These are phyloP conservation scores for Henckelia pumila DNA, from an alignment of 257 asterid species.

Conservation along the genomic window DNA sequence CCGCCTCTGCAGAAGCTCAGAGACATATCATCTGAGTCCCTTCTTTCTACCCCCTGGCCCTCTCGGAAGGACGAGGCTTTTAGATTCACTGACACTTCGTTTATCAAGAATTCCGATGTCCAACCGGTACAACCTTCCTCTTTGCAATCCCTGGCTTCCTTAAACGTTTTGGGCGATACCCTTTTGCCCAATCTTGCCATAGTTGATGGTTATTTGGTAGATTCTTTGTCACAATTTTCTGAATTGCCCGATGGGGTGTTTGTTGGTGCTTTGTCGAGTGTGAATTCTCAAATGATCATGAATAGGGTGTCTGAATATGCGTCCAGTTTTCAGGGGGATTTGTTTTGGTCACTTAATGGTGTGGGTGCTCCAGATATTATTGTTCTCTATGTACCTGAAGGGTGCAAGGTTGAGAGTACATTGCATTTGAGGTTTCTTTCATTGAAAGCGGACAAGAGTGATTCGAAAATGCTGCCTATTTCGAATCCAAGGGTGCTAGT, in stretches of 20 bases:
- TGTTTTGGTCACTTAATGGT: constrained; percentile 89
- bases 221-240: constrained; percentile 41
- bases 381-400: constrained; percentile 77
- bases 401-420: constrained; percentile 69
- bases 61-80: constrained; percentile 85
- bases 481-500: constrained; percentile 88
- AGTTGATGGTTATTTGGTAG: constrained; percentile 69
- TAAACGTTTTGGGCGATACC: constrained; percentile 37
- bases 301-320: constrained; percentile 57
- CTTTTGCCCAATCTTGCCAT: constrained; percentile 48
- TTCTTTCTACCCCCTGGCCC: constrained; percentile 90
- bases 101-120: constrained; percentile 57
- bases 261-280: constrained; percentile 56
- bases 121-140: constrained; percentile 47
- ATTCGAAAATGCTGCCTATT: constrained; percentile 56
- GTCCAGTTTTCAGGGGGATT: constrained; percentile 62
- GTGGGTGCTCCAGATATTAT: constrained; percentile 83
- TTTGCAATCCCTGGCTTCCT: constrained; percentile 26
- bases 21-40: constrained; percentile 67
- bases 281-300: constrained; percentile 47
- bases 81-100: constrained; percentile 81
- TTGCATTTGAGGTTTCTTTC: constrained; percentile 63
- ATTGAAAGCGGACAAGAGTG: constrained; percentile 53
- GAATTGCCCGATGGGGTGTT: constrained; percentile 66
- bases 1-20: constrained; percentile 67